Evolutionary conservation across 106 monocot genomes (phyloP).

Genomic region (Alisma plantagoaquatica): DNA sequence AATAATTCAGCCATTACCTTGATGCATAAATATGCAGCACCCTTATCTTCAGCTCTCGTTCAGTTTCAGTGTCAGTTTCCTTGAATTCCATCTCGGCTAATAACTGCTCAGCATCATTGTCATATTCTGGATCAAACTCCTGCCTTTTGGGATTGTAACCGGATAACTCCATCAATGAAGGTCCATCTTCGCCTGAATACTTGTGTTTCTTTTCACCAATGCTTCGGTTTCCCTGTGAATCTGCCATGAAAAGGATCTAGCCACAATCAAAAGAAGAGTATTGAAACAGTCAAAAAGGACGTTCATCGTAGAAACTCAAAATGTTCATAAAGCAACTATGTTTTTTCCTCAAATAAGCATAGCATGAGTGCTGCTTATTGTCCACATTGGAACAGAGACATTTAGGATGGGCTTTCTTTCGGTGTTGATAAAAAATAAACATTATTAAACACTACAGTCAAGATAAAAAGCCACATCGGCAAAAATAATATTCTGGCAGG

Average conservation of each 20-base stretch:
- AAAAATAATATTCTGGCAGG: background rate
- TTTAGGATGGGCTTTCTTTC: background rate
- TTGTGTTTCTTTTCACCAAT: conserved; percentile 86
- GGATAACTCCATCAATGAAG: conserved; percentile 72
- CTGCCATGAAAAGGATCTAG: conserved; percentile 25
- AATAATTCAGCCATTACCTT: too few species aligned
- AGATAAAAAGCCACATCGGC: background rate
- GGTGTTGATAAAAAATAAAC: background rate
- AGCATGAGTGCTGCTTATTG: too few species aligned
- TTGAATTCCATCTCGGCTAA: conserved; percentile 99
- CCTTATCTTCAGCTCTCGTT: conserved; percentile 71
- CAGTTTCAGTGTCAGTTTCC: conserved; percentile 80
- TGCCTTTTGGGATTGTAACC: conserved; percentile 86
- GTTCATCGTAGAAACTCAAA: too few species aligned
- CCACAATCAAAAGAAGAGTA: background rate
- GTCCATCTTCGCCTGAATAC: conserved; percentile 65
- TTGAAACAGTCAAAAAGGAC: too few species aligned
- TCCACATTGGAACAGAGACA: background rate
- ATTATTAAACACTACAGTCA: background rate
- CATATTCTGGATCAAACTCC: conserved; percentile 98
- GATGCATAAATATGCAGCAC: conserved; percentile 68
- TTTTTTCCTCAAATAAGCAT: too few species aligned
- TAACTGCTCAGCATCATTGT: conserved; percentile 81
- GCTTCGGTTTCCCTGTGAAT: conserved; percentile 74
- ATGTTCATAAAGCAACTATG: too few species aligned